A percentile compares a stretch with the other conserved stretches of the same genome.
phyloP scores from a whole-genome alignment of 768 basidiomycete species.

The Xanthoconium purpureum region DNA sequence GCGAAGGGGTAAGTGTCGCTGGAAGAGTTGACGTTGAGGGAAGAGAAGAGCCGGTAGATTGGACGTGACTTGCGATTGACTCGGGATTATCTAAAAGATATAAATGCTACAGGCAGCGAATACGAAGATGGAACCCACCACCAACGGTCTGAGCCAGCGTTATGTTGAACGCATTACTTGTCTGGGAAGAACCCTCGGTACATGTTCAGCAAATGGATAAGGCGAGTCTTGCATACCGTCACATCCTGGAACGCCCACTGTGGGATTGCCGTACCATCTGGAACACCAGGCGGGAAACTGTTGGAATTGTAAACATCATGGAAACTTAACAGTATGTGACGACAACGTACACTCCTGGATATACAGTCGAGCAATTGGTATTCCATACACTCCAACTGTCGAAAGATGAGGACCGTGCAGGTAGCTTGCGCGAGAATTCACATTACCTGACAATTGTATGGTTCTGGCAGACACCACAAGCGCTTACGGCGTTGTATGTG shows the following conservation, averaged over 20 bases:
- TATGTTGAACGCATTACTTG: conserved; percentile 39
- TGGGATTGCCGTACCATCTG: conserved; percentile 48
- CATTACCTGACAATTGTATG: conserved; percentile 37
- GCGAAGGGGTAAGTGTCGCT: conserved; percentile 12
- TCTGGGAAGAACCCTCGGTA: conserved; percentile 22
- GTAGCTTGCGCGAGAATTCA: neutral
- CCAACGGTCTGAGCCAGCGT: conserved; percentile 35
- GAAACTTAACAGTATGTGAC: neutral
- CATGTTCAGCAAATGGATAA: neutral
- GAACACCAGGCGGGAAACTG: conserved; percentile 50
- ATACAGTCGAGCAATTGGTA: conserved; percentile 43
- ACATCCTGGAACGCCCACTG: conserved; percentile 64
- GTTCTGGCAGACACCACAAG: conserved; percentile 57
- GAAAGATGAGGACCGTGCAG: conserved; percentile 1
- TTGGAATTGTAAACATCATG: neutral
- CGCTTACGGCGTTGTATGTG: conserved; percentile 52
- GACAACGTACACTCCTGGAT: conserved; percentile 23
- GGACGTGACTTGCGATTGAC: conserved; percentile 37
- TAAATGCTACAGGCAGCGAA: neutral
- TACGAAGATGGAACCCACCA: conserved; percentile 14
- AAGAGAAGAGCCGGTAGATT: conserved; percentile 23
- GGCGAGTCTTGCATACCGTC: conserved; percentile 32
- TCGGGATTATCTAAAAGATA: conserved; percentile 38
- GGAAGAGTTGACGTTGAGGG: conserved; percentile 13
- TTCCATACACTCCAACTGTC: conserved; percentile 53